Evolutionary conservation across 257 asterid species (phyloP).

Genomic region (Solanum microdontum): DNA sequence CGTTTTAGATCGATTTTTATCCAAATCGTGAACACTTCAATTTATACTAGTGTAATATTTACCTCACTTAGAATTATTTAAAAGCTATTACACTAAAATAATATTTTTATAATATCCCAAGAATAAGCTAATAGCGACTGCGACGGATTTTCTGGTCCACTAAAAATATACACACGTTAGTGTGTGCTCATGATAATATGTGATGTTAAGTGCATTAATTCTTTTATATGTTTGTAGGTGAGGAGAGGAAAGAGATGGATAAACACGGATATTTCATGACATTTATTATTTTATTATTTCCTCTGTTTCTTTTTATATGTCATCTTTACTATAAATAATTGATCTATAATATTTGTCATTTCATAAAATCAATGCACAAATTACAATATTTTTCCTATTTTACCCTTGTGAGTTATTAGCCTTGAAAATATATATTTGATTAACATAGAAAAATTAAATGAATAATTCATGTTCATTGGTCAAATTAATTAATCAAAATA

Average conservation of each 20-base stretch:
- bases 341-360: too few species aligned
- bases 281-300: neutral
- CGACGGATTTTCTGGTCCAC: neutral
- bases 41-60: neutral
- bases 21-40: neutral
- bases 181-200: neutral
- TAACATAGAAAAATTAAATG: too few species aligned
- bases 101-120: neutral
- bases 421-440: too few species aligned
- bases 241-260: neutral
- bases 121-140: neutral
- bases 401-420: too few species aligned
- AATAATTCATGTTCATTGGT: too few species aligned
- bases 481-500: too few species aligned
- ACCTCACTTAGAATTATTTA: neutral
- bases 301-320: too few species aligned
- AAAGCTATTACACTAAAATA: neutral
- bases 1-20: too few species aligned
- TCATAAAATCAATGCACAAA: too few species aligned
- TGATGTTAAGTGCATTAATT: neutral
- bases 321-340: too few species aligned
- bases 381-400: too few species aligned
- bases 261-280: neutral
- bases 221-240: neutral
- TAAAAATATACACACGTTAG: neutral